A percentile compares a stretch with the other conserved stretches of the same genome.
Conservation (phyloP, 495 filamentous ascomycete genomes). For the Aspergillus conjunctus region DNA sequence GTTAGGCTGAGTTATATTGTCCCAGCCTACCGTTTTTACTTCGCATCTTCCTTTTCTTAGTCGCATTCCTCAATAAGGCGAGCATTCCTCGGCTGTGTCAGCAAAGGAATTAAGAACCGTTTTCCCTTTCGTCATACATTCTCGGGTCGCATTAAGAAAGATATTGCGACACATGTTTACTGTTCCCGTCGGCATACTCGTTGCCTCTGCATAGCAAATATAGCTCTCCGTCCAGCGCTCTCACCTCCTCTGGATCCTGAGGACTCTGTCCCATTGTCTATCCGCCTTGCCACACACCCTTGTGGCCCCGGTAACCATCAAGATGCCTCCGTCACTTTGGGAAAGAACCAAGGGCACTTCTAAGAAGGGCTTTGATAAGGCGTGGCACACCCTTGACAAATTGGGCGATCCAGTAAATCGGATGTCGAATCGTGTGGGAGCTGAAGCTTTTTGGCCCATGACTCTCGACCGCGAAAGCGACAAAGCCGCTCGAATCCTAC, state of each 20-base stretch:
- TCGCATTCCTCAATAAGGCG: slow-evolving; percentile 19
- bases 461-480: slow-evolving; percentile 78
- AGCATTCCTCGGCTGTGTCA: slow-evolving; percentile 30
- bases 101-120: slow-evolving; percentile 11
- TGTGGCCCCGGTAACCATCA: slow-evolving; percentile 10
- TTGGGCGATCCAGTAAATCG: slow-evolving; percentile 71
- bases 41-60: not conserved
- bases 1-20: not conserved
- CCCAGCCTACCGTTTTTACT: slow-evolving; percentile 9
- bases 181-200: slow-evolving; percentile 23
- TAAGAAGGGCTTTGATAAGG: slow-evolving; percentile 59
- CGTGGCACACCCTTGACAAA: slow-evolving; percentile 55
- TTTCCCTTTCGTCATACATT: slow-evolving; percentile 13
- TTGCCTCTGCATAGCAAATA: slow-evolving; percentile 5
- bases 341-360: slow-evolving; percentile 46
- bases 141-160: slow-evolving; percentile 23
- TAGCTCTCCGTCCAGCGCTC: not conserved
- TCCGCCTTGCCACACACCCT: not conserved
- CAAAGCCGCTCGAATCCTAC: slow-evolving; percentile 78
- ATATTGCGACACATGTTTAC: slow-evolving; percentile 19
- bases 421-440: slow-evolving; percentile 70
- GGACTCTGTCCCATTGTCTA: slow-evolving; percentile 6
- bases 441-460: slow-evolving; percentile 82
- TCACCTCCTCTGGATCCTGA: not conserved
- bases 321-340: slow-evolving; percentile 41